Percentiles rank a stretch among this genome's conserved stretches.
Evolutionary conservation across 768 basidiomycete species (phyloP).

Genomic region (Lactarius quietus): DNA sequence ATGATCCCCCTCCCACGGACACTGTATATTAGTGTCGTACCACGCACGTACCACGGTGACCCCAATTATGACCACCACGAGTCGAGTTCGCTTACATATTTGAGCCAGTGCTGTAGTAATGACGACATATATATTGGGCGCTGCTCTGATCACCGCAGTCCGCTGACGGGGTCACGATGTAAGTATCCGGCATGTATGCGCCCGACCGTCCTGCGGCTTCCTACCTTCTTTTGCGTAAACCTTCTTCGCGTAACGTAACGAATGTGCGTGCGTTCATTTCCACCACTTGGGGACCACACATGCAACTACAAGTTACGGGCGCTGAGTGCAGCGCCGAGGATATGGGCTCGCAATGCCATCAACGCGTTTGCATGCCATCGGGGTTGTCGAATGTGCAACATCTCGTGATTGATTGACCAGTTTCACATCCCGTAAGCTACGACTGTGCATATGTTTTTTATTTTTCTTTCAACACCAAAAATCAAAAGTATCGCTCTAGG

Average conservation of each 20-base stretch:
- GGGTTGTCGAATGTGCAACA: not conserved
- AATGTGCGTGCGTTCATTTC: not conserved
- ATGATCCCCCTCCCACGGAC: too few species aligned
- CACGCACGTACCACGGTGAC: not conserved
- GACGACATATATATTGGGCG: not conserved
- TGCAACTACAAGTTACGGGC: not conserved
- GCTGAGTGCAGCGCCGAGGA: not conserved
- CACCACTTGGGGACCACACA: not conserved
- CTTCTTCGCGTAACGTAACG: not conserved
- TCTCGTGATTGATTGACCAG: too few species aligned
- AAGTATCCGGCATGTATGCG: not conserved
- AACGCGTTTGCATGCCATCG: not conserved
- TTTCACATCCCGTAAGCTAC: not conserved
- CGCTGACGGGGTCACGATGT: conserved; percentile 16
- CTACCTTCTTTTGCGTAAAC: not conserved
- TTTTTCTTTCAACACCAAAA: not conserved
- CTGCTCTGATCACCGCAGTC: conserved; percentile 9
- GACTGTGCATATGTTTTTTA: too few species aligned
- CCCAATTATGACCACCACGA: not conserved
- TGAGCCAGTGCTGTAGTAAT: not conserved
- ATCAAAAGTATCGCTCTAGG: not conserved
- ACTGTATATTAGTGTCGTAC: not conserved
- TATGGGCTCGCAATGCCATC: not conserved
- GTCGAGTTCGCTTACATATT: not conserved
- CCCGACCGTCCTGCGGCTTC: too few species aligned